A percentile compares a stretch with the other conserved stretches of the same genome.
Conservation (phyloP, 2,329 filamentous ascomycete genomes). For the Amphichorda felina region DNA sequence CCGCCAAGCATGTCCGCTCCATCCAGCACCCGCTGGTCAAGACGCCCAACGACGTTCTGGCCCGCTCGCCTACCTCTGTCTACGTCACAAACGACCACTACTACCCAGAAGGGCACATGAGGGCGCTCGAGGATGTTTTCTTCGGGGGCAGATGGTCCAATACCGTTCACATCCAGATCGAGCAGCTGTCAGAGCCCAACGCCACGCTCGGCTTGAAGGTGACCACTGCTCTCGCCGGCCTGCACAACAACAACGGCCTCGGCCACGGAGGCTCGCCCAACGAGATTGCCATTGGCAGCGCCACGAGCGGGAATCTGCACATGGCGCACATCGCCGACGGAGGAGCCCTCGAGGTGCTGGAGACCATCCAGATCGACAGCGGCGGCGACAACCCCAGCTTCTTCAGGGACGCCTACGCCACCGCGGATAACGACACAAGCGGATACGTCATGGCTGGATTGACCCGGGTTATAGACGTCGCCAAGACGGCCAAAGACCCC, state of each 20-base stretch:
- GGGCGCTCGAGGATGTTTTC: constrained; percentile 33
- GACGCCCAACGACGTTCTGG: constrained; percentile 48
- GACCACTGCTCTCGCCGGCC: constrained; percentile 25
- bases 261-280: constrained; percentile 28
- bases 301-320: constrained; percentile 32
- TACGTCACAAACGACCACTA: constrained; percentile 50
- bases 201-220: constrained; percentile 25
- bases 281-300: constrained; percentile 31
- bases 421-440: constrained; percentile 30
- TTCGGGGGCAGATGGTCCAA: constrained; percentile 33
- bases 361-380: constrained; percentile 29
- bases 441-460: constrained; percentile 41
- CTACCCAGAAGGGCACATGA: constrained; percentile 33
- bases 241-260: constrained; percentile 46
- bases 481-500: constrained; percentile 13
- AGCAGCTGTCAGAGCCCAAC: constrained; percentile 7
- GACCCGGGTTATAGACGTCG: constrained; percentile 24
- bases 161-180: constrained; percentile 30
- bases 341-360: constrained; percentile 17
- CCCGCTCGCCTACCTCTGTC: constrained; percentile 31
- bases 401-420: constrained; percentile 40
- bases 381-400: constrained; percentile 46
- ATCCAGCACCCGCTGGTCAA: constrained; percentile 37
- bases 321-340: constrained; percentile 18
- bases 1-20: constrained; percentile 34